Conservation (phyloP, 805 yeast genomes). For the Candida argentea region DNA sequence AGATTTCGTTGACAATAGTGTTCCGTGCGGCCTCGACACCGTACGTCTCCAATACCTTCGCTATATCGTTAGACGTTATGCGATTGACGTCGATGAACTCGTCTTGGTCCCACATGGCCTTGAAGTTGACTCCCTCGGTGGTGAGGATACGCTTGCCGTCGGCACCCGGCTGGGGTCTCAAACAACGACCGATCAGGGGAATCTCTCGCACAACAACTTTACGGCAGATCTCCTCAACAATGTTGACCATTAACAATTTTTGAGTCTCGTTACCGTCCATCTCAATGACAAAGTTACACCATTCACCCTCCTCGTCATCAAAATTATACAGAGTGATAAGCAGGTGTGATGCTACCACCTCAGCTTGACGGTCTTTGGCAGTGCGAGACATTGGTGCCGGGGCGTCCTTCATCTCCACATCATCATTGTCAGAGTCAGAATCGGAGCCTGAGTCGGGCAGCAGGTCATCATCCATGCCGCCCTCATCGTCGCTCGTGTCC, state of each 20-base stretch:
- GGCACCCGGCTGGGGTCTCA: conserved; percentile 54
- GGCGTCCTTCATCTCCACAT: conserved; percentile 5
- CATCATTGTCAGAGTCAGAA: conserved; percentile 27
- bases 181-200: conserved; percentile 84
- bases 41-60: conserved; percentile 79
- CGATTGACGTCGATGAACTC: conserved; percentile 85
- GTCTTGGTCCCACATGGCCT: conserved; percentile 97
- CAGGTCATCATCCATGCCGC: conserved; percentile 17
- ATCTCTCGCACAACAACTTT: conserved; percentile 88
- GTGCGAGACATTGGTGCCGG: conserved; percentile 33
- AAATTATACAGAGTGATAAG: conserved; percentile 75
- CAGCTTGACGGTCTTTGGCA: conserved; percentile 81
- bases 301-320: conserved; percentile 78
- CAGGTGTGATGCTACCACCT: conserved; percentile 62
- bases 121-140: conserved; percentile 97
- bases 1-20: conserved; percentile 92
- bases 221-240: conserved; percentile 86
- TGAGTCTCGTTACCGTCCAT: conserved; percentile 70
- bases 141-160: conserved; percentile 70
- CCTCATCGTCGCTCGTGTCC: conserved; percentile 63
- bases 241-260: conserved; percentile 93
- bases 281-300: conserved; percentile 88
- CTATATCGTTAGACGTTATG: conserved; percentile 85
- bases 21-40: conserved; percentile 99
- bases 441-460: conserved; percentile 23